Evolutionary conservation across 148 eudicot genomes (phyloP).

Genomic region (Agrostemma githago): DNA sequence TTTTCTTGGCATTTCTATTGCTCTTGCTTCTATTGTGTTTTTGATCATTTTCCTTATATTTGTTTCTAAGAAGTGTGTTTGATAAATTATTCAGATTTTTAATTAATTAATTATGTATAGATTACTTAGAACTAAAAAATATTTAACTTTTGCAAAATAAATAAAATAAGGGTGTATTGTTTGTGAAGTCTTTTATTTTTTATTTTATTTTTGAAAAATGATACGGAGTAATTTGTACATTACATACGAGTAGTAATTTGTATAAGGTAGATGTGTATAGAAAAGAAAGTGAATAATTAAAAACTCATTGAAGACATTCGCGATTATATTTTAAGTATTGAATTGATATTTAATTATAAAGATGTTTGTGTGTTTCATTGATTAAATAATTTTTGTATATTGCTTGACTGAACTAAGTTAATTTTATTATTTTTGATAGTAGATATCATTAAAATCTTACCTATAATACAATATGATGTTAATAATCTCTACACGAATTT

Average conservation of each 20-base stretch:
- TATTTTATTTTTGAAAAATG: not conserved
- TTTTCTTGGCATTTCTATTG: constrained; percentile 86
- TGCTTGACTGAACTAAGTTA: not conserved
- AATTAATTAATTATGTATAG: not conserved
- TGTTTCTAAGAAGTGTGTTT: constrained; percentile 61
- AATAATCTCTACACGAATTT: not conserved
- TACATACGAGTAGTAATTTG: too few species aligned
- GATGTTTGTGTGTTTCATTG: not conserved
- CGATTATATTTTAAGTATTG: too few species aligned
- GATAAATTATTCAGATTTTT: constrained; percentile 12
- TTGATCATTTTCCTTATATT: constrained; percentile 66
- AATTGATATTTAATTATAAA: not conserved
- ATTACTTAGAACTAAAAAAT: constrained; percentile 5
- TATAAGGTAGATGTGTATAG: too few species aligned
- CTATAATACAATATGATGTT: not conserved
- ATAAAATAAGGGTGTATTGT: not conserved
- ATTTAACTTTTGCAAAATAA: constrained; percentile 6
- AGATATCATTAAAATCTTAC: not conserved
- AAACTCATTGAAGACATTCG: too few species aligned
- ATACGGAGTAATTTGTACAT: too few species aligned
- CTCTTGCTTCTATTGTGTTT: constrained; percentile 73
- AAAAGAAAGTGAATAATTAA: too few species aligned
- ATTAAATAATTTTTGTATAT: too few species aligned
- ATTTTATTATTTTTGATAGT: not conserved
- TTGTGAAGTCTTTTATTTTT: too few species aligned